A percentile compares a stretch with the other conserved stretches of the same genome.
Evolutionary conservation across 345 rosid genomes (phyloP).

Genomic region (Ailanthus altissimus): DNA sequence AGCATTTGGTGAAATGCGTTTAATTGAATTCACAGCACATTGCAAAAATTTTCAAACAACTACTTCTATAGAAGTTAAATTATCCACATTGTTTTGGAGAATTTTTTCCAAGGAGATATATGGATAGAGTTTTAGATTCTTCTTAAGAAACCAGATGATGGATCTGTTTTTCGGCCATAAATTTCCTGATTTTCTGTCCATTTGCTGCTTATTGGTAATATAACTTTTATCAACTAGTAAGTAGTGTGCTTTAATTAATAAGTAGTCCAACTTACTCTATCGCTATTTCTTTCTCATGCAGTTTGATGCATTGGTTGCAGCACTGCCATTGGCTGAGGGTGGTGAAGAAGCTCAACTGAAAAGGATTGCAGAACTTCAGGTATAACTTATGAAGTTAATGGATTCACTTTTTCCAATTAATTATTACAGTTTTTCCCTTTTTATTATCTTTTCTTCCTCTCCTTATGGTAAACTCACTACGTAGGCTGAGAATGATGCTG

Average conservation of each 20-base stretch:
- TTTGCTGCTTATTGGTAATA: not conserved
- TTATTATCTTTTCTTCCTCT: not conserved
- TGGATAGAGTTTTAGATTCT: not conserved
- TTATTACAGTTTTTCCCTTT: not conserved
- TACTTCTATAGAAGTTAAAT: not conserved
- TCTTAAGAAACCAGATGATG: not conserved
- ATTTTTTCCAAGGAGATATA: not conserved
- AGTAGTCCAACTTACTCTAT: not conserved
- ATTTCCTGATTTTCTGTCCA: not conserved
- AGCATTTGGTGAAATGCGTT: not conserved
- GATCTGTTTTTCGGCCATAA: not conserved
- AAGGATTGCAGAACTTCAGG: slow-evolving; percentile 82
- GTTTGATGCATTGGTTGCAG: slow-evolving; percentile 94
- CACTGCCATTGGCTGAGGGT: slow-evolving; percentile 86
- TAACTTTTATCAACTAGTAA: not conserved
- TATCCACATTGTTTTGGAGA: not conserved
- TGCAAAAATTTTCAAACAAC: not conserved
- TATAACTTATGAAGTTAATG: slow-evolving; percentile 10
- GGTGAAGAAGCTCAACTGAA: slow-evolving; percentile 91
- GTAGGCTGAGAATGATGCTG: slow-evolving; percentile 76
- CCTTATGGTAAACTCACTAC: slow-evolving; percentile 4
- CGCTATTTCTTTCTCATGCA: slow-evolving; percentile 24
- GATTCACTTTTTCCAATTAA: slow-evolving; percentile 2
- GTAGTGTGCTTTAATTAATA: not conserved
- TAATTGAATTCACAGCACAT: not conserved